Percentiles rank a stretch among this genome's conserved stretches.
Conservation (phyloP, 129 eudicot species). For the Silybum marianum region DNA sequence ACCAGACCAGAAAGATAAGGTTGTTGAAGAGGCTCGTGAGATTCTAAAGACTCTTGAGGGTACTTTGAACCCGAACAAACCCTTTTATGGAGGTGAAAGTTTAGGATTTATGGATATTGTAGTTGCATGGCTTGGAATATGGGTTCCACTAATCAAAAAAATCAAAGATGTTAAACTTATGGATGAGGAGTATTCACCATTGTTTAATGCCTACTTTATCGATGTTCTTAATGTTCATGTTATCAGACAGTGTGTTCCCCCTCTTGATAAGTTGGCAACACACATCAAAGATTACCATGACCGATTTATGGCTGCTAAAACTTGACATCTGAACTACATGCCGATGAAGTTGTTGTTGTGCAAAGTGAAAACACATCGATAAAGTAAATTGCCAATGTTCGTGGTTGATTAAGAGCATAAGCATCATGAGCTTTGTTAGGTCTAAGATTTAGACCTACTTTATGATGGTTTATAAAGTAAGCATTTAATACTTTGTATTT, state of each 20-base stretch:
- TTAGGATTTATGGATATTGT: constrained; percentile 25
- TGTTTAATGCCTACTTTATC: constrained; percentile 18
- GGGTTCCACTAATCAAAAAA: constrained; percentile 9
- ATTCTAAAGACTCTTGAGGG: constrained; percentile 18
- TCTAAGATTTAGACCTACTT: no score
- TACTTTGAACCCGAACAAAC: constrained; percentile 3
- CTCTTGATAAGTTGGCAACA: constrained; percentile 10
- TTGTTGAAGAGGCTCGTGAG: constrained; percentile 21
- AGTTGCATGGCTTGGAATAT: constrained; percentile 22
- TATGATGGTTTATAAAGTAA: no score
- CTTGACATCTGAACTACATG: neutral
- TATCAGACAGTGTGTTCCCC: constrained; percentile 16
- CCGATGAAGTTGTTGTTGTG: neutral
- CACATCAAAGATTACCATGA: neutral
- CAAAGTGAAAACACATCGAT: neutral
- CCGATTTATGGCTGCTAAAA: neutral
- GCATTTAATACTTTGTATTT: no score
- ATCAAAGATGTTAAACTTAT: constrained; percentile 26
- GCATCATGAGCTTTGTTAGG: no score
- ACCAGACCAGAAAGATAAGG: constrained; percentile 7
- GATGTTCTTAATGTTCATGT: constrained; percentile 10
- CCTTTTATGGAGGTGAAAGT: neutral
- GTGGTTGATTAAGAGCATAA: neutral
- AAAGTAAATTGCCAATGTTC: neutral
- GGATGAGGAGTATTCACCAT: constrained; percentile 21